Evolutionary conservation across 2,329 filamentous ascomycete species (phyloP).

Genomic region (Botryosphaeria dothidea): DNA sequence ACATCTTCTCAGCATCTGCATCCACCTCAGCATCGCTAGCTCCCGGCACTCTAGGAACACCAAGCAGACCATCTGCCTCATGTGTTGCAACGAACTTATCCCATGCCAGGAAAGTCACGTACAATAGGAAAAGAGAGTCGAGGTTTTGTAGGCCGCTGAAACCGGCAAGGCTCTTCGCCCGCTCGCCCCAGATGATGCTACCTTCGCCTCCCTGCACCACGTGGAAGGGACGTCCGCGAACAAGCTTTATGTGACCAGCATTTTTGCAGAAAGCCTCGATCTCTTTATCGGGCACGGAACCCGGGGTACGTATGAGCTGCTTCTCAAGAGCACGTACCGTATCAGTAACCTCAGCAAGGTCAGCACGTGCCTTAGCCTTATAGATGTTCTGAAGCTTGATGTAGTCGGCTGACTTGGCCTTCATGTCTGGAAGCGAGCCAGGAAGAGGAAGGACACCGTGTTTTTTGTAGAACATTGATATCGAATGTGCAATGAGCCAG

Average conservation of each 20-base stretch:
- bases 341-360: constrained; percentile 72
- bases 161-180: constrained; percentile 44
- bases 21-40: constrained; percentile 36
- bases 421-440: constrained; percentile 94
- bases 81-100: constrained; percentile 48
- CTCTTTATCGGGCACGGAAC: constrained; percentile 65
- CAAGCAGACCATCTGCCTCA: constrained; percentile 34
- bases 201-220: constrained; percentile 44
- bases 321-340: constrained; percentile 61
- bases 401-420: constrained; percentile 87
- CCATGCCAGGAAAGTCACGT: constrained; percentile 54
- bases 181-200: constrained; percentile 45
- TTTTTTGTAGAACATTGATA: constrained; percentile 73
- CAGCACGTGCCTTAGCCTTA: constrained; percentile 80
- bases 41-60: constrained; percentile 39
- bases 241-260: constrained; percentile 86
- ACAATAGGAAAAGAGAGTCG: constrained; percentile 48
- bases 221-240: constrained; percentile 63
- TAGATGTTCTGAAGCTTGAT: constrained; percentile 90
- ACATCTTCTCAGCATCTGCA: constrained; percentile 40
- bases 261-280: constrained; percentile 95
- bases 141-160: constrained; percentile 29
- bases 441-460: constrained; percentile 78
- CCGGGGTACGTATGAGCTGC: constrained; percentile 47
- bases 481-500: constrained; percentile 83